phyloP scores from a whole-genome alignment of 371 early-diverging fungal species.

The Mucor indicus region DNA sequence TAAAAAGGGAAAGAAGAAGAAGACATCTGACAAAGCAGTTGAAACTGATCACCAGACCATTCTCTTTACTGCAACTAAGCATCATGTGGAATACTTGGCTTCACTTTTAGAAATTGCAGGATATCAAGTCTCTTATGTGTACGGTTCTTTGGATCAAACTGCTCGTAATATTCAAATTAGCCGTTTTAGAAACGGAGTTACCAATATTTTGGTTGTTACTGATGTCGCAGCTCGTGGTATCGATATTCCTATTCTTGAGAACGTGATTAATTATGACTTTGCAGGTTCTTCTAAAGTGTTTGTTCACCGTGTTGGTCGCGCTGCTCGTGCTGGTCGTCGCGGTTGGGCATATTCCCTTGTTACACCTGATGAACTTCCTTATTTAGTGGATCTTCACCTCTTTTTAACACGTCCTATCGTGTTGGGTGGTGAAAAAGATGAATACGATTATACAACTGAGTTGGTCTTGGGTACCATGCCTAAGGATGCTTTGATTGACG shows the following conservation, averaged over 20 bases:
- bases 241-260: conserved; percentile 96
- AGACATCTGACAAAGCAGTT: conserved; percentile 46
- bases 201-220: conserved; percentile 91
- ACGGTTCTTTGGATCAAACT: conserved; percentile 93
- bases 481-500: conserved; percentile 56
- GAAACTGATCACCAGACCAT: conserved; percentile 75
- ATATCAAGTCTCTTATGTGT: conserved; percentile 81
- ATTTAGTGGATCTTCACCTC: conserved; percentile 88
- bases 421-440: conserved; percentile 51
- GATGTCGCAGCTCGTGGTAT: conserved; percentile 99
- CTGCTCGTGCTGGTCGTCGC: conserved; percentile 92
- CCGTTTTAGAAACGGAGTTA: conserved; percentile 76
- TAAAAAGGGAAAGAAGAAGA: conserved; percentile 18
- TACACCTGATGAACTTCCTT: conserved; percentile 88
- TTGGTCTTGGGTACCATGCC: conserved; percentile 83
- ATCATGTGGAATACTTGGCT: conserved; percentile 93
- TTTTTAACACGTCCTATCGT: conserved; percentile 80
- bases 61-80: conserved; percentile 93
- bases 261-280: conserved; percentile 98
- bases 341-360: conserved; percentile 94
- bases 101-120: conserved; percentile 69
- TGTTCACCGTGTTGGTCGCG: conserved; percentile 98
- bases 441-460: conserved; percentile 76
- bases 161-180: conserved; percentile 86
- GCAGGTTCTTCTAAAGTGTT: conserved; percentile 92